A percentile compares a stretch with the other conserved stretches of the same genome.
Evolutionary conservation across 139 green algal species (phyloP).

Genomic region (Chlamydomonas eustigma): DNA sequence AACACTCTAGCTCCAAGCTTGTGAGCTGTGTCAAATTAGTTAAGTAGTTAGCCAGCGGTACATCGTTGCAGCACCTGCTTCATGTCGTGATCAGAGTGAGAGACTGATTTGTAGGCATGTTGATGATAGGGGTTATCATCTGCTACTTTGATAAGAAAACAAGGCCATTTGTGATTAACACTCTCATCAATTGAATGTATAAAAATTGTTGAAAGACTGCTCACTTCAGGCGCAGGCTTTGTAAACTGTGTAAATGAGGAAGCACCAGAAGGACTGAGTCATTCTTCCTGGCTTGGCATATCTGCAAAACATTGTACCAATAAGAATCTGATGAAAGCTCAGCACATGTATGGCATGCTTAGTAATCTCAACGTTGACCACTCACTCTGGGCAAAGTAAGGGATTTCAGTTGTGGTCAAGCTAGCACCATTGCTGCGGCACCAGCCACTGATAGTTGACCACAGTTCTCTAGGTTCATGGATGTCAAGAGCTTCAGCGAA

Average conservation of each 20-base stretch:
- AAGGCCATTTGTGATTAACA: constrained; percentile 11
- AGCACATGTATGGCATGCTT: not conserved
- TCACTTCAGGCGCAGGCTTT: constrained; percentile 14
- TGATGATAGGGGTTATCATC: no score
- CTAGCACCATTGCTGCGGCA: constrained; percentile 22
- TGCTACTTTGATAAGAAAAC: constrained; percentile 22
- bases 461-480: constrained; percentile 26
- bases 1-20: constrained; percentile 30
- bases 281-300: constrained; percentile 22
- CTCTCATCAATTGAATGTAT: not conserved
- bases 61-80: not conserved
- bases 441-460: constrained; percentile 27
- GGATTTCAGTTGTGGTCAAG: constrained; percentile 4
- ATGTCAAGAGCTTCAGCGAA: constrained; percentile 1
- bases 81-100: not conserved
- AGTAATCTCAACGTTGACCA: not conserved
- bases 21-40: constrained; percentile 10
- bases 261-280: constrained; percentile 28
- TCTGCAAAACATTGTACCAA: constrained; percentile 6
- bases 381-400: constrained; percentile 23
- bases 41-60: not conserved
- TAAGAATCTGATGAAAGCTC: not conserved
- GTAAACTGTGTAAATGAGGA: constrained; percentile 6
- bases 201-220: not conserved
- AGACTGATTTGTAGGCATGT: no score